Conservation (phyloP, 805 yeast genomes). For the Kockiozyma suomiensis region DNA sequence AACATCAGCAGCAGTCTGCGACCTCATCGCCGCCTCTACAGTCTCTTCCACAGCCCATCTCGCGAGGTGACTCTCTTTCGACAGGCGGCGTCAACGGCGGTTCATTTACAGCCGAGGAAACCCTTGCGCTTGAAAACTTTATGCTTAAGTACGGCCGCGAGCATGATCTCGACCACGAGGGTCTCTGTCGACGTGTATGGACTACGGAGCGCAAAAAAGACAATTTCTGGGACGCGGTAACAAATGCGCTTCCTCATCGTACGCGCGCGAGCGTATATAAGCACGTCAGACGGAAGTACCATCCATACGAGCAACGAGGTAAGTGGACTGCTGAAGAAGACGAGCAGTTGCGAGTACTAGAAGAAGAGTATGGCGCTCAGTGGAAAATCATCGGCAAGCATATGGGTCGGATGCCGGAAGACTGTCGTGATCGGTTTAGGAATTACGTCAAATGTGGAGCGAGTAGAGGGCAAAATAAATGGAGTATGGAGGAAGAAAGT, state of each 20-base stretch:
- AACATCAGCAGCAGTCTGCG: background rate
- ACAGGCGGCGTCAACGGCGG: constrained; percentile 36
- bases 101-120: constrained; percentile 65
- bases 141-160: constrained; percentile 68
- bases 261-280: constrained; percentile 89
- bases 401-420: constrained; percentile 95
- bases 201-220: constrained; percentile 80
- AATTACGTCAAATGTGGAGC: constrained; percentile 91
- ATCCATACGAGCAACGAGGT: constrained; percentile 83
- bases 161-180: constrained; percentile 62
- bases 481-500: constrained; percentile 76
- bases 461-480: constrained; percentile 71
- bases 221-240: constrained; percentile 83
- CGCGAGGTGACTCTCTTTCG: background rate
- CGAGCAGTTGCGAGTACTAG: constrained; percentile 60
- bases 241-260: constrained; percentile 78
- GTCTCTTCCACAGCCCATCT: no score
- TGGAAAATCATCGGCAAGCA: constrained; percentile 84
- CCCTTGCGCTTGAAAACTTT: constrained; percentile 69
- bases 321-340: constrained; percentile 90
- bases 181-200: constrained; percentile 86
- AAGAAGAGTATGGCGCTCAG: constrained; percentile 70
- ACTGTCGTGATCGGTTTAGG: constrained; percentile 95
- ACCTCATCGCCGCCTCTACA: no score
- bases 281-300: constrained; percentile 88